Base-by-base conservation (phyloP, 2,329 filamentous ascomycete genomes). In the Claviceps cyperi region DNA sequence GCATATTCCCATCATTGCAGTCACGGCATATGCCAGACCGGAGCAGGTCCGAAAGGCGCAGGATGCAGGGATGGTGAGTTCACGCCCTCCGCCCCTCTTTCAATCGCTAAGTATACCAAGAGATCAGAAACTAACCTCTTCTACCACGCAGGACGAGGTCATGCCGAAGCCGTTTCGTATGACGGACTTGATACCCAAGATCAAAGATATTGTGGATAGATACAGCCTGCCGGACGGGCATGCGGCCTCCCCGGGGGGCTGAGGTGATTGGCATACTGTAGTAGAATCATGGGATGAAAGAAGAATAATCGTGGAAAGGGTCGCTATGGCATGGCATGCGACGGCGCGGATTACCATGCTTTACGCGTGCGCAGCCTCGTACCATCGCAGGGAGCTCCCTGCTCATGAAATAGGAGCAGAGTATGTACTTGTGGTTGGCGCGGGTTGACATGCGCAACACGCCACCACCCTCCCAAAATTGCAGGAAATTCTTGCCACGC, bases 1-100 rank as follows among this genome's bases (percentile, higher is more conserved):
- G 44, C 83, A 86, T 58, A 77, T 86, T 13, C 83, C 83, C 2
- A 84, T 86, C 56, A 84, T 87, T 57, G 83, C 81, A n/a, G 83
- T 86, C n/a, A 90, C 84, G 39, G 86, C 86, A 2, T 89, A 90
- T 64, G 84, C 83, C 24, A 71, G 85, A 59, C 75, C 77, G 5
- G 83, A 86, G 67, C 84, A 89, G 64, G 81, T 86, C 51, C 73
- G 77, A 55, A 80, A 76, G 55, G 84, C 85, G 48, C 76, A 85
- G 58, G 72, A 76, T 50, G 82, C 83, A 21, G 85, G 85, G 37
- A 86, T 90, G 70, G 81, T 82, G 66, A 69, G 77, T 71, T 1
- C n/a, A 13, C 7, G 32, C 2, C 8, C 3, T 13, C 17, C 5
- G 5, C 5, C 2, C 17, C 15, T 11, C 2, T 43, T n/a, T 17